Evolutionary conservation across 768 basidiomycete species (phyloP).

Genomic region (Podaxis sp.): DNA sequence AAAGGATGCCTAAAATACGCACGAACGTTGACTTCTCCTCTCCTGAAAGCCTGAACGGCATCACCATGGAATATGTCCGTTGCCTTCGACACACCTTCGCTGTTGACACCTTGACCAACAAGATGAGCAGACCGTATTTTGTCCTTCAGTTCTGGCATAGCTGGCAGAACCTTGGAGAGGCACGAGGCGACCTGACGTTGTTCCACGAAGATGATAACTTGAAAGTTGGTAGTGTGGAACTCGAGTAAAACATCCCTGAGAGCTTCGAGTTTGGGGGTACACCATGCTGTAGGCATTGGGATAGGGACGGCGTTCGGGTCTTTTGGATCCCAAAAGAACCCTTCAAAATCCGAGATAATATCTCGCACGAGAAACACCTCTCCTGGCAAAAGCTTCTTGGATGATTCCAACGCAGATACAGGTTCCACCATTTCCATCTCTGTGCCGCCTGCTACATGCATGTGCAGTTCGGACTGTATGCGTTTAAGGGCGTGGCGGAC

Average conservation of each 20-base stretch:
- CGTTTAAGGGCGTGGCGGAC: conserved; percentile 45
- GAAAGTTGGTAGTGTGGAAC: conserved; percentile 58
- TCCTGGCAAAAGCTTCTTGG: conserved; percentile 29
- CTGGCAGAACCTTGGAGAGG: conserved; percentile 63
- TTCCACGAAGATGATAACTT: conserved; percentile 85
- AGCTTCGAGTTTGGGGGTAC: conserved; percentile 67
- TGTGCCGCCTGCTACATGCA: not conserved
- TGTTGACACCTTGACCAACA: conserved; percentile 64
- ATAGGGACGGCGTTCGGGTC: conserved; percentile 35
- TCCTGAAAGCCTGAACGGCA: conserved; percentile 63
- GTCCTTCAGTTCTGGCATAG: conserved; percentile 55
- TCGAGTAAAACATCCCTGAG: conserved; percentile 62
- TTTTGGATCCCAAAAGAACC: conserved; percentile 42
- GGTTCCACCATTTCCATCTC: conserved; percentile 21
- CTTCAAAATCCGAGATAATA: conserved; percentile 46
- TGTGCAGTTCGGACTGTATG: not conserved
- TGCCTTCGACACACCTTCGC: conserved; percentile 39
- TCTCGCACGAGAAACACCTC: conserved; percentile 35
- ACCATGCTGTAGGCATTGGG: conserved; percentile 57
- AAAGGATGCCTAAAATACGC: conserved; percentile 28
- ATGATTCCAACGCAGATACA: conserved; percentile 16
- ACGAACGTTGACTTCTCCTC: conserved; percentile 68
- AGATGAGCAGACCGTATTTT: conserved; percentile 63
- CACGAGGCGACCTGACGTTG: conserved; percentile 78
- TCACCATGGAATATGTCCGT: conserved; percentile 51